Percentiles rank a stretch among this genome's conserved stretches.
phyloP scores from a whole-genome alignment of 73 alveolate species.

The Paramecium sonneborni region DNA sequence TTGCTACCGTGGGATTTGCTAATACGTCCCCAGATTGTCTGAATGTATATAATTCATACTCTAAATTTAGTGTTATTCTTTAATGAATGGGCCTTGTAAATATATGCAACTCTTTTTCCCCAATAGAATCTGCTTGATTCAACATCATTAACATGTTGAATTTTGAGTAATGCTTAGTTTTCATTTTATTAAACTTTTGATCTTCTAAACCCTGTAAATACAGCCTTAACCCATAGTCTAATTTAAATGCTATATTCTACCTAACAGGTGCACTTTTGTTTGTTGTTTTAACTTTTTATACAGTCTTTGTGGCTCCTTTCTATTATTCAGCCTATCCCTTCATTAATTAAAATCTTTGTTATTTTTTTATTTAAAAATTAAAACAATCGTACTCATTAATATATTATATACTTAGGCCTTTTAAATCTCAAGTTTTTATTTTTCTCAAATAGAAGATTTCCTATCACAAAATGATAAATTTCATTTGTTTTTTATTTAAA shows the following conservation, averaged over 20 bases:
- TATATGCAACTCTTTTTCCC: conserved; percentile 90
- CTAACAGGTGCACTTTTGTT: conserved; percentile 16
- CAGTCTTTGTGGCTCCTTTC: conserved; percentile 16
- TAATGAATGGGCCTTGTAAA: conserved; percentile 79
- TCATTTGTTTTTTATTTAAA: no score
- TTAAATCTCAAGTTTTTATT: background rate
- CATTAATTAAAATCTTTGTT: conserved; percentile 32
- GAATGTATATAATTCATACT: conserved; percentile 49
- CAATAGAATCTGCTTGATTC: conserved; percentile 81
- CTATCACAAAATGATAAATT: no score
- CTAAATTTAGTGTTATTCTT: conserved; percentile 81
- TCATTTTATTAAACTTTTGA: conserved; percentile 76
- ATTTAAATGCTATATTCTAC: background rate
- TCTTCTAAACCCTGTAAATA: conserved; percentile 94
- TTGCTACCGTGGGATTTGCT: conserved; percentile 89
- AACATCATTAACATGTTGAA: conserved; percentile 80
- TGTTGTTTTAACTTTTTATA: background rate
- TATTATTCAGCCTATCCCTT: conserved; percentile 40
- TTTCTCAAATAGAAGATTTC: no score
- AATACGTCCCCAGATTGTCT: conserved; percentile 94
- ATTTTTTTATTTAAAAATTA: conserved; percentile 25
- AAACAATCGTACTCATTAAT: background rate
- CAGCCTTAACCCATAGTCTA: conserved; percentile 91
- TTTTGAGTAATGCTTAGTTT: conserved; percentile 85
- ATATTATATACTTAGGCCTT: background rate